Evolutionary conservation across 768 basidiomycete species (phyloP), one percentile per base, ranked within the genome.

Genomic region (Hygrocybe coccinea): DNA sequence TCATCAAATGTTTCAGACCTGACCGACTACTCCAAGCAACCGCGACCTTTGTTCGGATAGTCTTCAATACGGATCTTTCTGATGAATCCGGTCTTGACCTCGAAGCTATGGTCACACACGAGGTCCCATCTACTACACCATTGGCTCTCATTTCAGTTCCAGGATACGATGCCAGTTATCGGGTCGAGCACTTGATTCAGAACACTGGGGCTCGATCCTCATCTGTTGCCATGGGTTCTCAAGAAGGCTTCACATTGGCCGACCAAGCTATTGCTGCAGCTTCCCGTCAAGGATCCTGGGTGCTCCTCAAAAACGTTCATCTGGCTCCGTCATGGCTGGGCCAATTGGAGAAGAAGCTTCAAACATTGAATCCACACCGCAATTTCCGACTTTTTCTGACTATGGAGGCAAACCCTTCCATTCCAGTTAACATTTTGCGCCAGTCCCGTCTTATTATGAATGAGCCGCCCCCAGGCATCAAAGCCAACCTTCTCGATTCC

Each of bases 371-470:
- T 62, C 87, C 95, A 17, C 81, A 95, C 66, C 86, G 85, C 58
- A 87, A 81, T 67, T 99, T 98, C 91, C 86, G 97, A 19, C 79
- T 98, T 21, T 99, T 98, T 83, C 77, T 99, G 52, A 98, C 97
- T 2, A 92, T 98, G 93, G 97, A 98, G 74, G 91, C 91, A 24
- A 95, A 91, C 67, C 90, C 90, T 22, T 81, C 87, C 25, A 94
- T 99, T 55, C 93, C 95, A 6, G 93, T 97, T 65, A 98, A 97
- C 68, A 94, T 98, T 61, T 81, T 99, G 22, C 89, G 95, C 9
- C 94, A 93, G 69, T 97, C 95, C 25, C 87, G 94, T 46, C 84
- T 98, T 62, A 81, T 98, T 68, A 98, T 98, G 95, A 98, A 98
- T 68, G 97, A 99, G 67, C 95, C 97, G 48, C 90, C 94, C 44